phyloP scores from a whole-genome alignment of 106 monocot species.

The Dendrobium catenatum region DNA sequence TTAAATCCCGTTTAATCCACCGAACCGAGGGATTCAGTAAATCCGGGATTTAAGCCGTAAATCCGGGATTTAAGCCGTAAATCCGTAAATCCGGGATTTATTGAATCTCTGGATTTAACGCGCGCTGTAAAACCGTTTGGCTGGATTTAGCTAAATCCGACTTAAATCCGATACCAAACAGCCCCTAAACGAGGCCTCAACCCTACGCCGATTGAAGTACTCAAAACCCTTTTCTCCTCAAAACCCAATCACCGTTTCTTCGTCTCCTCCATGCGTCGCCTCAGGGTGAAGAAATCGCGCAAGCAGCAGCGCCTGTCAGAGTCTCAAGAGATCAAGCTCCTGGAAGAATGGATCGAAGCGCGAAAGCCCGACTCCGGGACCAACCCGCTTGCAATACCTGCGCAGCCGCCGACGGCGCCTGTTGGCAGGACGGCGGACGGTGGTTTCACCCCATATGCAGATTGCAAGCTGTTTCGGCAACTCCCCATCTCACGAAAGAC shows the following conservation, averaged over 20 bases:
- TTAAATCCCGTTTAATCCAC: too few species aligned
- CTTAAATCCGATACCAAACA: too few species aligned
- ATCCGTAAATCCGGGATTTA: too few species aligned
- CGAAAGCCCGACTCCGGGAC: slow-evolving; percentile 52
- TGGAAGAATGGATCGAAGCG: slow-evolving; percentile 76
- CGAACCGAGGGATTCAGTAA: too few species aligned
- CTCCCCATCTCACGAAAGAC: slow-evolving; percentile 83
- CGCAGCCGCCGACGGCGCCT: slow-evolving; percentile 35
- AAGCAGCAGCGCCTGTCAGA: slow-evolving; percentile 56
- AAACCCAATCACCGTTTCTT: neutral
- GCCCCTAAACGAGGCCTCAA: too few species aligned
- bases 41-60: too few species aligned
- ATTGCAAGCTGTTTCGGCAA: slow-evolving; percentile 57
- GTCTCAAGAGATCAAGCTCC: slow-evolving; percentile 55
- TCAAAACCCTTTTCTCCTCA: neutral
- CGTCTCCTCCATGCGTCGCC: slow-evolving; percentile 23
- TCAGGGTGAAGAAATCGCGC: slow-evolving; percentile 25
- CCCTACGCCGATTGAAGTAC: neutral
- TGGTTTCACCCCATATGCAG: slow-evolving; percentile 44
- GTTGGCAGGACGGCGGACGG: slow-evolving; percentile 26
- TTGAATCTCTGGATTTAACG: too few species aligned
- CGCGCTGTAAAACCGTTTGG: too few species aligned
- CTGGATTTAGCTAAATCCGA: too few species aligned
- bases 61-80: too few species aligned
- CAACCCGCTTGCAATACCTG: slow-evolving; percentile 55